These are phyloP conservation scores for Tetracentron sinense DNA, from an alignment of 164 flowering plant species.

Conservation along the genomic window DNA sequence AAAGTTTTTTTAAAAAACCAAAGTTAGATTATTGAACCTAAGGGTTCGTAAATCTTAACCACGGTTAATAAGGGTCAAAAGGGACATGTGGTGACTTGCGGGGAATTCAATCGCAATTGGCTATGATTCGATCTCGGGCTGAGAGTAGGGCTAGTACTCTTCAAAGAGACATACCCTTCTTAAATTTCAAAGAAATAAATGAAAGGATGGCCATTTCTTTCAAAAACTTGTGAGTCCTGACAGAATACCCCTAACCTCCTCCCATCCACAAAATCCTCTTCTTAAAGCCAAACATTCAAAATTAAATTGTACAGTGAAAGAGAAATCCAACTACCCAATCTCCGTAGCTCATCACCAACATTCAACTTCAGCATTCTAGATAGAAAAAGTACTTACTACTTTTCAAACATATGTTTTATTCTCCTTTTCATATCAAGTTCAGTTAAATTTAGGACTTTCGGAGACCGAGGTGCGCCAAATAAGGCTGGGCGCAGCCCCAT, in stretches of 20 bases:
- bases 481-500: too few species aligned
- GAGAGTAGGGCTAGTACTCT: too few species aligned
- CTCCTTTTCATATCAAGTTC: neutral
- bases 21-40: too few species aligned
- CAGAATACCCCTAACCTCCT: neutral
- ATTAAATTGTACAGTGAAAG: neutral
- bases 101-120: too few species aligned
- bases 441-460: too few species aligned
- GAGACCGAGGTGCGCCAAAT: too few species aligned
- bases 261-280: slow-evolving; percentile 13
- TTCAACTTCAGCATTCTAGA: neutral
- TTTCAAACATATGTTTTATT: neutral
- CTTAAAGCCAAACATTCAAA: slow-evolving; percentile 8
- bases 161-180: slow-evolving; percentile 11
- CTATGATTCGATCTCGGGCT: too few species aligned
- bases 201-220: slow-evolving; percentile 4
- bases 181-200: slow-evolving; percentile 6
- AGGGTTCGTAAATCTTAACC: too few species aligned
- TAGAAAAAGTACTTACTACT: neutral
- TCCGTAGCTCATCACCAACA: neutral
- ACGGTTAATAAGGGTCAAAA: too few species aligned
- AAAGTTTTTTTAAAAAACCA: too few species aligned
- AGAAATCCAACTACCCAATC: slow-evolving; percentile 1
- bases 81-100: too few species aligned
- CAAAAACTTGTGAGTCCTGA: slow-evolving; percentile 5